Percentiles rank a stretch among this genome's conserved stretches.
Conservation (phyloP, 768 basidiomycete genomes). For the Dendrothele bispora region DNA sequence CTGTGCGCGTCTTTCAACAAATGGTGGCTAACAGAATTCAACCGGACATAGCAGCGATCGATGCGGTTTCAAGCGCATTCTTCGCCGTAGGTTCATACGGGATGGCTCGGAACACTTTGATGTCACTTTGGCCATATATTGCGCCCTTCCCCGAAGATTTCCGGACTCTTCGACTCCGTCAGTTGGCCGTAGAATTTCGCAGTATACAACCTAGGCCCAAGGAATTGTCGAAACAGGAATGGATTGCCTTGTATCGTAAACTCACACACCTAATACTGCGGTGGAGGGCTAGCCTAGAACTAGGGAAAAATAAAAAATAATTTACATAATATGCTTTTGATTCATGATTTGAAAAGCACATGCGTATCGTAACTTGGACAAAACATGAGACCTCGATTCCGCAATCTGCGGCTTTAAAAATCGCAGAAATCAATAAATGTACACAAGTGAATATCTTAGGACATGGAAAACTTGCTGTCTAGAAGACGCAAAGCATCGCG, state of each 20-base stretch:
- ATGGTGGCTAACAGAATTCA: constrained; percentile 63
- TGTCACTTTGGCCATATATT: constrained; percentile 64
- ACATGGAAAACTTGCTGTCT: constrained; percentile 52
- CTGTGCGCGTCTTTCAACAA: constrained; percentile 53
- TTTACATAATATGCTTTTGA: no score
- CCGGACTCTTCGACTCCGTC: constrained; percentile 40
- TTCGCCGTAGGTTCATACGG: constrained; percentile 53
- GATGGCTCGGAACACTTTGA: constrained; percentile 53
- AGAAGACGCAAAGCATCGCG: constrained; percentile 73
- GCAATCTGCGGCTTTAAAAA: neutral
- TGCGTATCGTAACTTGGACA: no score
- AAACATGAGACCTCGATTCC: no score
- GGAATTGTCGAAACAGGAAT: constrained; percentile 29
- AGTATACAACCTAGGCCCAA: constrained; percentile 27
- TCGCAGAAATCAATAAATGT: constrained; percentile 9
- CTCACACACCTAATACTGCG: constrained; percentile 20
- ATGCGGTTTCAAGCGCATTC: constrained; percentile 70
- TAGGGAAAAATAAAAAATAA: constrained; percentile 5
- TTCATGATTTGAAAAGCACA: no score
- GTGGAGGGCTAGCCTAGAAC: constrained; percentile 8
- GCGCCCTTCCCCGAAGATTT: constrained; percentile 59
- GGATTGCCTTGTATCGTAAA: constrained; percentile 36
- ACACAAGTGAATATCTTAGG: constrained; percentile 11
- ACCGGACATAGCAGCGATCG: constrained; percentile 72
- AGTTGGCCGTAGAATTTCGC: constrained; percentile 50